These are phyloP conservation scores for Kwoniella europaea DNA, from an alignment of 768 basidiomycete genomes.

Conservation along the genomic window DNA sequence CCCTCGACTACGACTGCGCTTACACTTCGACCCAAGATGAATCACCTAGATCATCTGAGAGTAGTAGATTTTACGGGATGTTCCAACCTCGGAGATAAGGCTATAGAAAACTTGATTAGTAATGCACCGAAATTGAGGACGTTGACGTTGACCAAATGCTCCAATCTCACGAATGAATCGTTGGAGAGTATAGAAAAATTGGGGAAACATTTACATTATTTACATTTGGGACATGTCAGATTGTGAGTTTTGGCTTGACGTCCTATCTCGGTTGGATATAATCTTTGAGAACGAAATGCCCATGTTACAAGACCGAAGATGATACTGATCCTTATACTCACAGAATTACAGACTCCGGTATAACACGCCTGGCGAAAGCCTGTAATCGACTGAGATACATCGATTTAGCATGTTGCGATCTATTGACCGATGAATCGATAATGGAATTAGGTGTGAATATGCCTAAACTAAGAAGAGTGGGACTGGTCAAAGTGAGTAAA, in stretches of 20 bases:
- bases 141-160: constrained; percentile 84
- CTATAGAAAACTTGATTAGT: constrained; percentile 78
- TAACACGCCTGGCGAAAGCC: constrained; percentile 77
- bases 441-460: constrained; percentile 80
- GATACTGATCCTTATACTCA: not conserved
- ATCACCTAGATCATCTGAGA: constrained; percentile 78
- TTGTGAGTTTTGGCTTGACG: constrained; percentile 51
- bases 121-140: constrained; percentile 83
- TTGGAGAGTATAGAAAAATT: constrained; percentile 83
- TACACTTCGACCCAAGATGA: constrained; percentile 22
- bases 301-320: not conserved
- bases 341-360: constrained; percentile 86
- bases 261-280: not conserved
- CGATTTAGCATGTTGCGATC: constrained; percentile 89
- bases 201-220: constrained; percentile 90
- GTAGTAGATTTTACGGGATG: constrained; percentile 93
- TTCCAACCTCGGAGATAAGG: constrained; percentile 75
- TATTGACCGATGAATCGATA: constrained; percentile 90
- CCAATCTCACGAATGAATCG: constrained; percentile 74
- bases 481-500: constrained; percentile 75
- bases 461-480: constrained; percentile 89
- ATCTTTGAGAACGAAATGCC: not conserved
- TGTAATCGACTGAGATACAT: constrained; percentile 93
- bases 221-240: constrained; percentile 87
- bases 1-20: not conserved